Percentiles rank a stretch among this genome's conserved stretches.
Evolutionary conservation across 345 rosid species (phyloP).

Genomic region (Eucalyptus dawsonii): DNA sequence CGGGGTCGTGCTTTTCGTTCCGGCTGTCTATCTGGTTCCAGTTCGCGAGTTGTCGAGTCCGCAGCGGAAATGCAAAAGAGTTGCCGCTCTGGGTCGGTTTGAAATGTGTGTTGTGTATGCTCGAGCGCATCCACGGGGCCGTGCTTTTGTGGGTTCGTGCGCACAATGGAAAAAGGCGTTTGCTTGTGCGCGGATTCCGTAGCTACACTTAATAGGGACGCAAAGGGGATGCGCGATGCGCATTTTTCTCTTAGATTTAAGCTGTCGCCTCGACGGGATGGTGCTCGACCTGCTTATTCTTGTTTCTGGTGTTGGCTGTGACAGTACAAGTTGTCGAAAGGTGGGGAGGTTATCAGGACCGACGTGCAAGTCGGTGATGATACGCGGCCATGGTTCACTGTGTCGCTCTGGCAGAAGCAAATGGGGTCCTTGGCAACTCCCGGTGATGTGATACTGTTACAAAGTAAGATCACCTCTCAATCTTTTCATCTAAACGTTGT

Average conservation of each 20-base stretch:
- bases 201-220: neutral
- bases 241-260: neutral
- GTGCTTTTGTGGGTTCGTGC: neutral
- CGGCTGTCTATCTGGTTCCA: neutral
- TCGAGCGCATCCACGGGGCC: neutral
- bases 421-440: slow-evolving; percentile 11
- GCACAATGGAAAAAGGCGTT: neutral
- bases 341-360: slow-evolving; percentile 32
- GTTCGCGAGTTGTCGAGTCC: neutral
- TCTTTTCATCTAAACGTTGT: neutral
- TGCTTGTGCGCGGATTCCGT: neutral
- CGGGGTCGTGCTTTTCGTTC: neutral
- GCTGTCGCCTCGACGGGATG: neutral
- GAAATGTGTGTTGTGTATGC: neutral
- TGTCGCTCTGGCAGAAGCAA: slow-evolving; percentile 40
- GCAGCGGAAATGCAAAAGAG: neutral
- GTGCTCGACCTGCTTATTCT: neutral
- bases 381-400: slow-evolving; percentile 25
- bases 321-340: slow-evolving; percentile 31
- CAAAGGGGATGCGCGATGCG: neutral
- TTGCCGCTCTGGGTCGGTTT: neutral
- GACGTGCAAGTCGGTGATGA: slow-evolving; percentile 57
- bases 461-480: slow-evolving; percentile 2
- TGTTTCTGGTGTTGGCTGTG: neutral
- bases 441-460: slow-evolving; percentile 30